Evolutionary conservation across 2,329 filamentous ascomycete genomes (phyloP).

Genomic region (Aureobasidium subglaciale): DNA sequence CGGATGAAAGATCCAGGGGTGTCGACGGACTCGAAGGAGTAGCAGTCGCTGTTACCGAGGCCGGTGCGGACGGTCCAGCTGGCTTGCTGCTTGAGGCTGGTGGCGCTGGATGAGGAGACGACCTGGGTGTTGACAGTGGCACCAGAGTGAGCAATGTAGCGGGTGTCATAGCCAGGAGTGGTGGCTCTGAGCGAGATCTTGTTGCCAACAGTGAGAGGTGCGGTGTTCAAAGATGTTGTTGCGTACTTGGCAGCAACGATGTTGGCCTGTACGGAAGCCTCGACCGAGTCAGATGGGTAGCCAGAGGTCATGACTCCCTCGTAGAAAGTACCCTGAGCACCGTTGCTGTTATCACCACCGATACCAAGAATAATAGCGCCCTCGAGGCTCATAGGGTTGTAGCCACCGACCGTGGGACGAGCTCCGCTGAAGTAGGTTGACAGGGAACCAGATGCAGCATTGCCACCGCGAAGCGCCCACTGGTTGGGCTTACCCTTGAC

Average conservation of each 20-base stretch:
- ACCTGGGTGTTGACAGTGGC: conserved; percentile 48
- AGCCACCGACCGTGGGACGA: conserved; percentile 45
- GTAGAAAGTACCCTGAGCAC: conserved; percentile 52
- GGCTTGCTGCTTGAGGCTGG: conserved; percentile 44
- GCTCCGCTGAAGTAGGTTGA: conserved; percentile 54
- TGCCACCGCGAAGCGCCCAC: conserved; percentile 55
- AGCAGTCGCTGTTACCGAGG: conserved; percentile 50
- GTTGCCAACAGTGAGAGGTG: conserved; percentile 42
- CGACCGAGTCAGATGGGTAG: conserved; percentile 53
- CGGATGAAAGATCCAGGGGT: conserved; percentile 53
- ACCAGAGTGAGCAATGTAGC: conserved; percentile 50
- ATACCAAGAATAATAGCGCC: conserved; percentile 63
- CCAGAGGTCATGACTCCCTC: conserved; percentile 59
- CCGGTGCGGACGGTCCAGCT: conserved; percentile 50
- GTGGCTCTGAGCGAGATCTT: conserved; percentile 50
- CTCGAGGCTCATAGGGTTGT: conserved; percentile 58
- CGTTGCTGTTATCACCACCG: conserved; percentile 57
- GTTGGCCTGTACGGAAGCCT: conserved; percentile 43
- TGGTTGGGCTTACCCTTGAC: conserved; percentile 49
- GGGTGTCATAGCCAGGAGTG: conserved; percentile 46
- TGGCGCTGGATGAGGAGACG: conserved; percentile 45
- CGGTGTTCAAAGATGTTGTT: conserved; percentile 41
- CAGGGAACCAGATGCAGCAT: conserved; percentile 48
- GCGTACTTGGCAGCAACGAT: conserved; percentile 54
- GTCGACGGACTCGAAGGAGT: conserved; percentile 55